phyloP scores from a whole-genome alignment of 306 rosid species.

The Vicia sativa region DNA sequence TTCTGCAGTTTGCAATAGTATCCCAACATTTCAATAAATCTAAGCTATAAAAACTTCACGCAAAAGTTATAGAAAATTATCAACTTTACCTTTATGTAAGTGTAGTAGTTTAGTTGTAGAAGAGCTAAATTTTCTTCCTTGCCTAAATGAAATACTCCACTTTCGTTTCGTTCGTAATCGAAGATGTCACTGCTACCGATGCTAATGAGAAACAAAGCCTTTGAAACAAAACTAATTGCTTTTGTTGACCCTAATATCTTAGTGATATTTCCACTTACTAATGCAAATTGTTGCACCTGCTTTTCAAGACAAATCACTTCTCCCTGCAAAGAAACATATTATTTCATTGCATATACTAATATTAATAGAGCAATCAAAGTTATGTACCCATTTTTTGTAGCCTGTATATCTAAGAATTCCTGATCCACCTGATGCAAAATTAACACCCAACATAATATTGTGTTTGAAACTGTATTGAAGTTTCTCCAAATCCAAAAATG shows the following conservation, averaged over 20 bases:
- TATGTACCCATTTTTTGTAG: constrained; percentile 14
- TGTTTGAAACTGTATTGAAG: constrained; percentile 31
- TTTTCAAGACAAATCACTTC: constrained; percentile 38
- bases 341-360: not conserved
- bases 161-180: constrained; percentile 34
- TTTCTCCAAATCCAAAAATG: constrained; percentile 37
- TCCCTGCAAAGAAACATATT: constrained; percentile 33
- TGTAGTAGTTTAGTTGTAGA: constrained; percentile 29
- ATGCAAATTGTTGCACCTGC: constrained; percentile 54
- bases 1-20: constrained; percentile 39
- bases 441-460: constrained; percentile 43
- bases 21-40: not conserved
- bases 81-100: constrained; percentile 37
- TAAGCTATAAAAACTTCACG: too few species aligned
- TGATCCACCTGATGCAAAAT: constrained; percentile 60
- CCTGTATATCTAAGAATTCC: constrained; percentile 55
- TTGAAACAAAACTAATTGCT: constrained; percentile 22
- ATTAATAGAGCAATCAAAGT: not conserved
- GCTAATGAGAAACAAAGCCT: constrained; percentile 54
- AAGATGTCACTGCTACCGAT: constrained; percentile 55
- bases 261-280: constrained; percentile 27
- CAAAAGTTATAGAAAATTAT: not conserved
- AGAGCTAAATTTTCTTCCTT: constrained; percentile 10
- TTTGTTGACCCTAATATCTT: constrained; percentile 28
- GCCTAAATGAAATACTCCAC: not conserved